Evolutionary conservation across 2,329 filamentous ascomycete species (phyloP), one percentile per base, ranked within the genome.

Genomic region (Aspergillus unguis): DNA sequence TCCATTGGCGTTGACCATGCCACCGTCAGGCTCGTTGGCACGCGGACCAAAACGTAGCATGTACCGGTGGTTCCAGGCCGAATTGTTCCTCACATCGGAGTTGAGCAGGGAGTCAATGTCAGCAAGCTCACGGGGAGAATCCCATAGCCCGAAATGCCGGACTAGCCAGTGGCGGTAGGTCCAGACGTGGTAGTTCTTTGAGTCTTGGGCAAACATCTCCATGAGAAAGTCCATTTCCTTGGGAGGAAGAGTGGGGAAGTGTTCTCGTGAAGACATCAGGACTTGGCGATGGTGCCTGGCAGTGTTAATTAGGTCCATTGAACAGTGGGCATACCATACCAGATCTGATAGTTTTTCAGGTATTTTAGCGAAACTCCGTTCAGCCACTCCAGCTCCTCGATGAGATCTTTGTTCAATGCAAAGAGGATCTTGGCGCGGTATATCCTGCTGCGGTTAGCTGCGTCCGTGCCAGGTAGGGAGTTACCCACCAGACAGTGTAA

Each of bases 151-250:
- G 70, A 87, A 85, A 45, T 81, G 75, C 59, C 83, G 80, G 71
- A 96, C 78, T 75, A 87, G 68, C 84, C 86, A 79, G 69, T 96
- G 90, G 53, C 94, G 82, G 75, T 97, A 99, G 50, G 86, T 90
- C 94, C 94, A 99, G 44, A 97, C 94, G 69, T 99, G 94, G 71
- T 99, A 97, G 77, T 99, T 99, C 76, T 99, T 99, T 45, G 87
- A 84, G 69, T 99, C 94, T 62, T 88, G 81, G 37, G 80, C 81
- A 50, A 99, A 85, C 82, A 99, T 97, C 43, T 80, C 73, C 54
- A 80, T 81, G 54, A 96, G 81, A 70, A 97, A 97, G 10, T 78
- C 79, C 23, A 80, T 78, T 74, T 99, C 94, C 3, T 81, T 82
- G 3, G 77, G 69, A 8, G 82, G 83, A 48, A 90, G 79, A 17